phyloP scores from a whole-genome alignment of 768 basidiomycete genomes.

The Leccinum variicolor region DNA sequence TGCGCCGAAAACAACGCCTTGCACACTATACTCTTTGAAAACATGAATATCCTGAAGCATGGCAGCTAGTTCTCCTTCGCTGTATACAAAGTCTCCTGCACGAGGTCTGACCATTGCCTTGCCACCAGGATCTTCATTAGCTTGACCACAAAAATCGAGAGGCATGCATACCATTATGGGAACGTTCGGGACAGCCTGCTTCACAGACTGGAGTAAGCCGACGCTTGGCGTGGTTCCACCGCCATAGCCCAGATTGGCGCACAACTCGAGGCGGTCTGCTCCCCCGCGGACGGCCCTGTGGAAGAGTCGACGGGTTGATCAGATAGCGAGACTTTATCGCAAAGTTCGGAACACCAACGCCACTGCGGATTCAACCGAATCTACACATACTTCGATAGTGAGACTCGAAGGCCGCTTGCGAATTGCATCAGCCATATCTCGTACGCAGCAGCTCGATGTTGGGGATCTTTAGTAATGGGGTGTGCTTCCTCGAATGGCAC shows the following conservation, averaged over 20 bases:
- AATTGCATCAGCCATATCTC: background rate
- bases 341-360: slow-evolving; percentile 44
- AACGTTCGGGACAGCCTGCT: slow-evolving; percentile 42
- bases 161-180: slow-evolving; percentile 68
- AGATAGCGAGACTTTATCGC: background rate
- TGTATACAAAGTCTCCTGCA: slow-evolving; percentile 76
- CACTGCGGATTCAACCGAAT: slow-evolving; percentile 69
- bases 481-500: background rate
- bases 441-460: background rate
- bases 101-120: slow-evolving; percentile 83
- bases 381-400: slow-evolving; percentile 65
- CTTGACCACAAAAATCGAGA: background rate
- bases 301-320: slow-evolving; percentile 2
- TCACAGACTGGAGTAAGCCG: slow-evolving; percentile 65
- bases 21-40: slow-evolving; percentile 55
- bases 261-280: slow-evolving; percentile 75
- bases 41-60: slow-evolving; percentile 71
- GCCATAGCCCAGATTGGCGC: slow-evolving; percentile 63
- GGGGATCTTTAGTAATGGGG: background rate
- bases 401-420: slow-evolving; percentile 5
- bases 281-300: slow-evolving; percentile 67
- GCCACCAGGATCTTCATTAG: background rate
- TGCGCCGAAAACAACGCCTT: slow-evolving; percentile 66
- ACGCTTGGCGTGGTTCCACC: slow-evolving; percentile 82
- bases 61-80: slow-evolving; percentile 58